Percentiles rank a stretch among this genome's conserved stretches.
phyloP scores from a whole-genome alignment of 257 asterid genomes.

The Craterostigma plantagineum region DNA sequence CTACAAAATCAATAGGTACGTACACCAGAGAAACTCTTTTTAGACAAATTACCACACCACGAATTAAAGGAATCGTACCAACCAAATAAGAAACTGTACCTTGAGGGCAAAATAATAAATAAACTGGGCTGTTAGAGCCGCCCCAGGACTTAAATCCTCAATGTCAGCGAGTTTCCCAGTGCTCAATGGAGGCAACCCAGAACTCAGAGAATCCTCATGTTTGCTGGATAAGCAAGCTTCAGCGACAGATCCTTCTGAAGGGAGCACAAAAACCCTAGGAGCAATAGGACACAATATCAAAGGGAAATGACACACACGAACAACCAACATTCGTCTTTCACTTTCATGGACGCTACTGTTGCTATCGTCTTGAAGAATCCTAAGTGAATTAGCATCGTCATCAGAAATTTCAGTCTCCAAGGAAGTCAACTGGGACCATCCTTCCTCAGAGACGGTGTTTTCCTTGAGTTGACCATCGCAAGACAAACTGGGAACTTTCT shows the following conservation, averaged over 20 bases:
- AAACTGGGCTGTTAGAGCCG: slow-evolving; percentile 81
- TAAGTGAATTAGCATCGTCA: slow-evolving; percentile 20
- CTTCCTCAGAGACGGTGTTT: slow-evolving; percentile 32
- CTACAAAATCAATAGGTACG: no score
- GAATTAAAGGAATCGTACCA: not conserved
- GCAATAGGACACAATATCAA: slow-evolving; percentile 76
- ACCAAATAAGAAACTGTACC: slow-evolving; percentile 25
- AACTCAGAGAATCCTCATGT: slow-evolving; percentile 73
- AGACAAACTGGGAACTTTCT: slow-evolving; percentile 15
- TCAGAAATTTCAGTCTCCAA: slow-evolving; percentile 27
- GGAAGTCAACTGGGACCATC: slow-evolving; percentile 56
- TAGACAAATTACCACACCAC: not conserved
- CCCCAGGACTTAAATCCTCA: slow-evolving; percentile 79
- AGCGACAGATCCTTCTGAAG: slow-evolving; percentile 92
- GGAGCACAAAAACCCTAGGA: slow-evolving; percentile 81
- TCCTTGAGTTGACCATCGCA: no score
- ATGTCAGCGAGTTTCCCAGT: slow-evolving; percentile 43
- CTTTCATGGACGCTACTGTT: slow-evolving; percentile 22
- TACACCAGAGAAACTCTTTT: no score
- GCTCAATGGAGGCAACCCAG: slow-evolving; percentile 77
- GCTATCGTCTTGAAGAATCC: slow-evolving; percentile 19
- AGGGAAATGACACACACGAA: slow-evolving; percentile 81
- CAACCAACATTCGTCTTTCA: slow-evolving; percentile 38
- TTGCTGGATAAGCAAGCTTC: slow-evolving; percentile 64
- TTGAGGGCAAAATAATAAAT: slow-evolving; percentile 72